Conservation (phyloP, 2,329 filamentous ascomycete genomes). For the Phyllosticta paracitricarpa region DNA sequence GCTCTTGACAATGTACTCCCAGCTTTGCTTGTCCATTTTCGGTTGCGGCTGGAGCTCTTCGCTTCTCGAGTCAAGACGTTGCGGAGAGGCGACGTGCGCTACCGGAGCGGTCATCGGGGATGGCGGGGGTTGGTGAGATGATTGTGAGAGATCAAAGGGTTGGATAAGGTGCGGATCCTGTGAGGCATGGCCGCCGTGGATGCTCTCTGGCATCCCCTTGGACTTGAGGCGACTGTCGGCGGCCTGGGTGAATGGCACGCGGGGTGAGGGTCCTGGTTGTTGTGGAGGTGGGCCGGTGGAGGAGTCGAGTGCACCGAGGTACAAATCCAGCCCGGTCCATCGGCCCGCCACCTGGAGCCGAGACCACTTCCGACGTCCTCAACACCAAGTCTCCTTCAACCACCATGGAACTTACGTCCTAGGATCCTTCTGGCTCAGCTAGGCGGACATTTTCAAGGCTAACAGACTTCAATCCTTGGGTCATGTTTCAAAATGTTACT, state of each 20-base stretch:
- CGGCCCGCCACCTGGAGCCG: background rate
- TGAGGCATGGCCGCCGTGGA: conserved; percentile 25
- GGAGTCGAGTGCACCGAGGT: background rate
- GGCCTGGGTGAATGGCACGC: background rate
- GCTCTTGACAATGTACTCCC: conserved; percentile 75
- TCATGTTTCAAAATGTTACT: no score
- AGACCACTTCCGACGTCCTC: background rate
- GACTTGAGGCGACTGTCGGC: background rate
- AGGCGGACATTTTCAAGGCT: no score
- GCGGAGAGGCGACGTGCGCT: conserved; percentile 16
- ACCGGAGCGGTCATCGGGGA: conserved; percentile 14
- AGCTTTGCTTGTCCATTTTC: conserved; percentile 57
- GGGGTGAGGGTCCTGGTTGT: conserved; percentile 1
- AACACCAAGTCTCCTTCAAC: background rate
- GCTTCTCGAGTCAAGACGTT: background rate
- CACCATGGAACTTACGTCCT: background rate
- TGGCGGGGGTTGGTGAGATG: conserved; percentile 19
- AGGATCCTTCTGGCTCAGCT: no score
- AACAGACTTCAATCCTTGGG: no score
- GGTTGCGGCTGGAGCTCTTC: conserved; percentile 17
- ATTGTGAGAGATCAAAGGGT: background rate
- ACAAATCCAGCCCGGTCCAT: background rate
- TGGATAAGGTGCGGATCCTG: conserved; percentile 2
- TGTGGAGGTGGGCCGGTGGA: background rate
- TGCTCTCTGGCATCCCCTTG: conserved; percentile 29